These are phyloP conservation scores for Umbelopsis isabellina DNA, from an alignment of 192 early-diverging fungal genomes.

Conservation along the genomic window DNA sequence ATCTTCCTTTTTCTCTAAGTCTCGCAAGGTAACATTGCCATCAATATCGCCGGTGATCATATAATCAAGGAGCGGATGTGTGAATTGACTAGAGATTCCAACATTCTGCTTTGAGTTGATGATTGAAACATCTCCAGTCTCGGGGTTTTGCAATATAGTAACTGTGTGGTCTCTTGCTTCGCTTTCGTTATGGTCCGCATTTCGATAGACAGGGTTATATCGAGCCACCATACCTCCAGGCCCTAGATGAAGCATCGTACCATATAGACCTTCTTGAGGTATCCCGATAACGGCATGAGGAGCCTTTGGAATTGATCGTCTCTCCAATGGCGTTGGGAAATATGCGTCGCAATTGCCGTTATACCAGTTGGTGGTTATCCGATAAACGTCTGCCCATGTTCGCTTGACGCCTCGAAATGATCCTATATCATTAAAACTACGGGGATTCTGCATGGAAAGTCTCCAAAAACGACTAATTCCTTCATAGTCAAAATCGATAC, in stretches of 20 bases:
- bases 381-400: slow-evolving; percentile 48
- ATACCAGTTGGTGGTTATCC: slow-evolving; percentile 49
- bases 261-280: slow-evolving; percentile 29
- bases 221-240: slow-evolving; percentile 22
- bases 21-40: slow-evolving; percentile 51
- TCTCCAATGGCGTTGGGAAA: slow-evolving; percentile 31
- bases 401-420: background rate
- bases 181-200: background rate
- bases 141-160: slow-evolving; percentile 18
- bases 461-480: slow-evolving; percentile 29
- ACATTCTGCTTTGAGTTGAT: background rate
- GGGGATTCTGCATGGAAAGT: slow-evolving; percentile 31
- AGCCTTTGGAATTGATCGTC: slow-evolving; percentile 5
- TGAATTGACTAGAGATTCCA: slow-evolving; percentile 47
- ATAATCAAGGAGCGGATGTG: slow-evolving; percentile 35
- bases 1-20: slow-evolving; percentile 30
- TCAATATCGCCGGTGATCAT: slow-evolving; percentile 52
- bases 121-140: background rate
- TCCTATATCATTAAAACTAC: background rate
- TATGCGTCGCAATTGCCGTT: slow-evolving; percentile 40
- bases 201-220: slow-evolving; percentile 31
- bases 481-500: slow-evolving; percentile 21
- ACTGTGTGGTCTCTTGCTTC: slow-evolving; percentile 1
- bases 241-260: slow-evolving; percentile 14
- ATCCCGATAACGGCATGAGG: slow-evolving; percentile 30